Evolutionary conservation across 441 rosid genomes (phyloP).

Genomic region (Manihot esculenta): DNA sequence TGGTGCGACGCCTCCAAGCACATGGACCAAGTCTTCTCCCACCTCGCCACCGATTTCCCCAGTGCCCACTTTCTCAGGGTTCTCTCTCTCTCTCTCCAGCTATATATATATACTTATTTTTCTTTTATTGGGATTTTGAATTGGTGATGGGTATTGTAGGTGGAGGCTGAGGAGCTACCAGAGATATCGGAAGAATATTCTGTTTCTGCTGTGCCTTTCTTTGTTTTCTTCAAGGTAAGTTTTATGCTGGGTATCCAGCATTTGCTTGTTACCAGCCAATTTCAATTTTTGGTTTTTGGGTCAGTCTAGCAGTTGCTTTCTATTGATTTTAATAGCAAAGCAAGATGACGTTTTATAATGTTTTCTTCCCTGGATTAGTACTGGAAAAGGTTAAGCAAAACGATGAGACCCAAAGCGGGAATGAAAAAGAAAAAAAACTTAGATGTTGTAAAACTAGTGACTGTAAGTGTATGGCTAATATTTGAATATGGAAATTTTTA

Average conservation of each 20-base stretch:
- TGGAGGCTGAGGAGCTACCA: conserved; percentile 96
- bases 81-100: neutral
- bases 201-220: conserved; percentile 83
- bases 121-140: neutral
- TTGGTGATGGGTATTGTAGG: conserved; percentile 42
- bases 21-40: conserved; percentile 94
- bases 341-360: neutral
- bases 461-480: neutral
- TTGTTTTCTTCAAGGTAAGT: conserved; percentile 79
- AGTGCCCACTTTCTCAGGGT: conserved; percentile 77
- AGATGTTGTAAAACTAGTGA: neutral
- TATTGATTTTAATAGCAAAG: neutral
- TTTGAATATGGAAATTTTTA: neutral
- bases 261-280: neutral
- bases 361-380: neutral
- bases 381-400: too few species aligned
- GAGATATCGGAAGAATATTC: conserved; percentile 79
- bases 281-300: neutral
- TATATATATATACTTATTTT: neutral
- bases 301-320: neutral
- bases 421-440: neutral
- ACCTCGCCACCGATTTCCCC: conserved; percentile 90
- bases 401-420: neutral
- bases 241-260: neutral
- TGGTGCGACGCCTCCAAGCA: conserved; percentile 99